phyloP scores from a whole-genome alignment of 495 filamentous ascomycete species.

The Melanomma pulvis-pyrius region DNA sequence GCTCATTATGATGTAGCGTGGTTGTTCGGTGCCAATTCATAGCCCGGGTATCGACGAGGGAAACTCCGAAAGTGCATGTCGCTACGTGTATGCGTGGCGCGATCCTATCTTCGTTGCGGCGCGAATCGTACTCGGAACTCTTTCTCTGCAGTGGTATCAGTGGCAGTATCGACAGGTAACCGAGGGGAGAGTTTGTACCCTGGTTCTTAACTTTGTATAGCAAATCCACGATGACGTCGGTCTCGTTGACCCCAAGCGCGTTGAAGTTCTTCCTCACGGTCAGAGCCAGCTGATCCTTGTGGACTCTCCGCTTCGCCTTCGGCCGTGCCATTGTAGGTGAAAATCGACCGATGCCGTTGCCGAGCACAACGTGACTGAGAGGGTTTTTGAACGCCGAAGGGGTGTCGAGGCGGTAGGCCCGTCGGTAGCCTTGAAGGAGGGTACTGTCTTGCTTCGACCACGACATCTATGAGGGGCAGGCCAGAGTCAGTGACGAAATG shows the following conservation, averaged over 20 bases:
- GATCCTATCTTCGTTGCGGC: constrained; percentile 40
- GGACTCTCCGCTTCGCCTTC: constrained; percentile 65
- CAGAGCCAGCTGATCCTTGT: constrained; percentile 77
- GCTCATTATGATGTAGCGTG: constrained; percentile 27
- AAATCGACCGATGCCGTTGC: constrained; percentile 69
- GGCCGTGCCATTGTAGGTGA: constrained; percentile 73
- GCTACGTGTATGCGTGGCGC: constrained; percentile 6
- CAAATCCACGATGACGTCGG: constrained; percentile 84
- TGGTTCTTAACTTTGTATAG: constrained; percentile 75
- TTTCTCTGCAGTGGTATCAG: constrained; percentile 31
- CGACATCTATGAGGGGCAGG: constrained; percentile 60
- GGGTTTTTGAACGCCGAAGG: constrained; percentile 73
- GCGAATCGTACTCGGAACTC: constrained; percentile 39
- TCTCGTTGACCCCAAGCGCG: constrained; percentile 77
- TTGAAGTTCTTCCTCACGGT: constrained; percentile 91
- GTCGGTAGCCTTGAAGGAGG: constrained; percentile 78
- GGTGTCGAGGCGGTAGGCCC: constrained; percentile 69
- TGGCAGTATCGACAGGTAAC: not conserved
- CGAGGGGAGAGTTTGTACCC: constrained; percentile 46
- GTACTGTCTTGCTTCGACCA: constrained; percentile 74
- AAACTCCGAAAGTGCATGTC: constrained; percentile 29
- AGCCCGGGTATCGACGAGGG: constrained; percentile 15
- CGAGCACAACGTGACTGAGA: constrained; percentile 72
- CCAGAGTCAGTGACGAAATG: constrained; percentile 9
- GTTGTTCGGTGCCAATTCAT: constrained; percentile 3